Evolutionary conservation across 2,329 filamentous ascomycete genomes (phyloP).

Genomic region (Scedosporium apiospermum): DNA sequence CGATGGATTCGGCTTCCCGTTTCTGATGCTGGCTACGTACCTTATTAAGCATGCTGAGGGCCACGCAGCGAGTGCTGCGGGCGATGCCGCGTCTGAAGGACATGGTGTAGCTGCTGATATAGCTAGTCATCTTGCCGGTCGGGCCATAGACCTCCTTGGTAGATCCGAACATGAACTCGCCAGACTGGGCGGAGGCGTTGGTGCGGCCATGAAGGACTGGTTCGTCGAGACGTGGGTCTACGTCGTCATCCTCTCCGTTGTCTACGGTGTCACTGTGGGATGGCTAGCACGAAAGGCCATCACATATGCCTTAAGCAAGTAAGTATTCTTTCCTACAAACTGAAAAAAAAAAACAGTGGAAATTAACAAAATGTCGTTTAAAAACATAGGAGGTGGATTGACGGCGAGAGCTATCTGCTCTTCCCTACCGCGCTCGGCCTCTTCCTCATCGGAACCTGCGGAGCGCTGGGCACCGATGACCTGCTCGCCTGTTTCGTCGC

Average conservation of each 20-base stretch:
- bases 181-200: slow-evolving; percentile 39
- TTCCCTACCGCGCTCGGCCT: slow-evolving; percentile 43
- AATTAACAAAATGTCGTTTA: background rate
- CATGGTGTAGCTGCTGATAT: background rate
- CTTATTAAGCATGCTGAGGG: slow-evolving; percentile 44
- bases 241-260: slow-evolving; percentile 42
- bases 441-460: slow-evolving; percentile 48
- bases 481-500: slow-evolving; percentile 52
- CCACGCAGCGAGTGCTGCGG: slow-evolving; percentile 7
- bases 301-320: slow-evolving; percentile 26
- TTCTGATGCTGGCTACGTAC: slow-evolving; percentile 48
- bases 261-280: slow-evolving; percentile 43
- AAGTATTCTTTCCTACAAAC: background rate
- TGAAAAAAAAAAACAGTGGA: no score
- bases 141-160: slow-evolving; percentile 9
- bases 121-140: slow-evolving; percentile 5
- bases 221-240: slow-evolving; percentile 51
- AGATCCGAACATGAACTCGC: slow-evolving; percentile 26
- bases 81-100: slow-evolving; percentile 7
- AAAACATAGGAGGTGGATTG: slow-evolving; percentile 38
- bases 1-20: slow-evolving; percentile 54
- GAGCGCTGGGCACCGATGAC: slow-evolving; percentile 48
- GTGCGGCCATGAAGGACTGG: slow-evolving; percentile 46
- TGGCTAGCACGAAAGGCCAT: slow-evolving; percentile 35
- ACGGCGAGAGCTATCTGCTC: slow-evolving; percentile 43